These are phyloP conservation scores for Forsythia viridissima DNA, from an alignment of 257 asterid genomes.

Conservation along the genomic window DNA sequence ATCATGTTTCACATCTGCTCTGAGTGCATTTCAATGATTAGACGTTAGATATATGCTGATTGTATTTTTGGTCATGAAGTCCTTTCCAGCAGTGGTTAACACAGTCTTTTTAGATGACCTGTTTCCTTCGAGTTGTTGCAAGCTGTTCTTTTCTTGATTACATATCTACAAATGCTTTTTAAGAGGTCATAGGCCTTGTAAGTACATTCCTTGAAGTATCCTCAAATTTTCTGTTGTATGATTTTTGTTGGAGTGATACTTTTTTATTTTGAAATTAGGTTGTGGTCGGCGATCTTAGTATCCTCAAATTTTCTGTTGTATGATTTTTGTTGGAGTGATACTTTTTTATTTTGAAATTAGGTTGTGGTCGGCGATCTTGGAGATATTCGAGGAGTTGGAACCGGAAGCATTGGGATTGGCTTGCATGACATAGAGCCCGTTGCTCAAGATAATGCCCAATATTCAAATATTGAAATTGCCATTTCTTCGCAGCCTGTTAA, in stretches of 20 bases:
- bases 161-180: background rate
- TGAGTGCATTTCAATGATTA: background rate
- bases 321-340: background rate
- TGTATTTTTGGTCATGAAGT: background rate
- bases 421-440: slow-evolving; percentile 38
- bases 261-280: slow-evolving; percentile 35
- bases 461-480: slow-evolving; percentile 37
- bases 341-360: slow-evolving; percentile 31
- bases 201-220: background rate
- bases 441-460: slow-evolving; percentile 37
- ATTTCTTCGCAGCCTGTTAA: slow-evolving; percentile 45
- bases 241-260: background rate
- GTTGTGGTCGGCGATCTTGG: slow-evolving; percentile 31
- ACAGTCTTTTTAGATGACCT: background rate
- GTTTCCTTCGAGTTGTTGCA: background rate
- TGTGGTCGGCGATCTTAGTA: slow-evolving; percentile 23
- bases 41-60: background rate
- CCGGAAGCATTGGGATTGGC: slow-evolving; percentile 37
- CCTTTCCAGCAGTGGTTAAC: background rate
- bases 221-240: background rate
- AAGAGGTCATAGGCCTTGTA: background rate
- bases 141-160: background rate
- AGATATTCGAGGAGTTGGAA: slow-evolving; percentile 34
- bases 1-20: background rate
- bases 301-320: background rate